Evolutionary conservation across 306 rosid genomes (phyloP), one percentile per base, ranked within the genome.

Genomic region (Luffa aegyptiaca): DNA sequence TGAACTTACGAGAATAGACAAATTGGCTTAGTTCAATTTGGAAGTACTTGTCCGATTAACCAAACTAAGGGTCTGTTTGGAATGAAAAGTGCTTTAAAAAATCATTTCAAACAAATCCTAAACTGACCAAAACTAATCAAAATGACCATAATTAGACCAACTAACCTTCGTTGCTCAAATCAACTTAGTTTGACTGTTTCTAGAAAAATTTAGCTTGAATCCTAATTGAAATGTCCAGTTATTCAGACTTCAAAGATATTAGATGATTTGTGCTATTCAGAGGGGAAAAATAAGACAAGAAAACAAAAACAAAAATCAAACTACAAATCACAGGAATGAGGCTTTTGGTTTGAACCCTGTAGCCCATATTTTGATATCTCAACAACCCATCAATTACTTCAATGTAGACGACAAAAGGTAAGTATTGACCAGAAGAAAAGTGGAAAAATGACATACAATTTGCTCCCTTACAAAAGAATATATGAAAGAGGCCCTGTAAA

Each of bases 401-500:
- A 75, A 53, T 75, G 31, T 36, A 75, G 64, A 75, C 64, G 35
- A 52, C 79, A 75, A 75, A 74, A 75, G 36, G 79, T 75, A 75
- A 75, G 64, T 35, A 52, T 52, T 52, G 79, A 49, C 80, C 76
- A 68, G 53, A 84, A 64, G 51, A 68, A 18, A 39, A 77, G 46
- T 53, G 36, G 62, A 53, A 31, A 57, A 78, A 20, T 53, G 57
- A 79, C 81, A 77, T 83, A 80, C 97, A 93, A 10, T 62, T 86
- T 82, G 81, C 84, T 49, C 80, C 73, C 88, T 76, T 65, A 53
- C 82, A 90, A 91, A 87, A 75, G 91, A 90, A 93, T 88, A 84
- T 86, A 81, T 65, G 83, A 61, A 76, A 85, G 68, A 85, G 80
- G 66, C 41, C 75, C 85, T 87, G 82, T 87, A 80, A 72, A 84